Evolutionary conservation across 2,329 filamentous ascomycete species (phyloP), one percentile per base, ranked within the genome.

Genomic region (Immersiporthe knoxdaviesiana): DNA sequence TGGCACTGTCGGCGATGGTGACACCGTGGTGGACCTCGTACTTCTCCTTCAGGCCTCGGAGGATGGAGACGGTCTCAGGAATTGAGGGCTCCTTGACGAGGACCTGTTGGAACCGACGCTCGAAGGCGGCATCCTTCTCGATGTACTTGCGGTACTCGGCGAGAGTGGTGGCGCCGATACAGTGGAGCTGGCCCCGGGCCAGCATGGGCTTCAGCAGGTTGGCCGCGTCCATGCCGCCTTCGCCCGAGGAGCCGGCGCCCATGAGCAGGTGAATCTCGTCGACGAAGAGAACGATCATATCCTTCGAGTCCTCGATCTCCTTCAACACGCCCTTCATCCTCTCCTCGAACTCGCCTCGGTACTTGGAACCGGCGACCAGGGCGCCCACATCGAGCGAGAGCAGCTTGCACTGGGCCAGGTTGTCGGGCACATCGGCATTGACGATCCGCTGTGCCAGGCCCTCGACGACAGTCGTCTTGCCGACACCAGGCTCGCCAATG

Each of bases 11-110:
- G 58, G 95, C 90, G 74, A 99, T 99, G 73, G 90, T 98, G 76
- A 99, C 96, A 85, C 95, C 94, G 79, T 99, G 96, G 80, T 99
- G 96, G 63, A 97, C 93, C 82, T 99, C 96, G 81, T 98, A 99
- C 79, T 94, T 93, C 79, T 98, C 95, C 84, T 98, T 99, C 72
- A 99, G 84, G 77, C 96, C 96, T 85, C 96, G 93, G n/a, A 99
- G 90, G 76, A 99, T 99, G 30, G 96, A 99, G 72, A 99, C 89
- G 18, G 96, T 98, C 82, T 99, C 96, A 1, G 88, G 80, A 63
- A 98, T 90, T 7, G 89, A 86, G 2, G 96, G 96, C 78, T 99
- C 96, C 83, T 97, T 97, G 79, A 98, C 95, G 59, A 99, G 81
- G 52, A 99, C 96, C 81, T 99, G 96, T 80, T 99, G 96, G 87